Evolutionary conservation across 352 stramenopile species (phyloP).

Genomic region (Phytophthora idaei): DNA sequence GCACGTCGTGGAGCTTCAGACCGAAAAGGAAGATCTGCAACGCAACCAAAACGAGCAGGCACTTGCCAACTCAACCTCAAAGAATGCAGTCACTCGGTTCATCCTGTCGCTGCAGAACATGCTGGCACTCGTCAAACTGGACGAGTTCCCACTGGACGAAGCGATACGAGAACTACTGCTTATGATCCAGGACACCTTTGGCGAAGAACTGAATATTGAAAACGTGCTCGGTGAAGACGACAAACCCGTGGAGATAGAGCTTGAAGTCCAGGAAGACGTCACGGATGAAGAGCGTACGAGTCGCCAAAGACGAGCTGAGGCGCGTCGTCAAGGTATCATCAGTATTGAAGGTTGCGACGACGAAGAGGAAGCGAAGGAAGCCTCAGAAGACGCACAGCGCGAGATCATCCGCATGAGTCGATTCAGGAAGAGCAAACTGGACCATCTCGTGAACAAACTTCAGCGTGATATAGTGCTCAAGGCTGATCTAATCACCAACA

Average conservation of each 20-base stretch:
- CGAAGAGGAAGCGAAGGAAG: conserved; percentile 7
- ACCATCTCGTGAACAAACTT: conserved; percentile 64
- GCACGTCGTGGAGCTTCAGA: conserved; percentile 44
- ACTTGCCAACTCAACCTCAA: conserved; percentile 58
- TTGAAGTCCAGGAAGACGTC: conserved; percentile 68
- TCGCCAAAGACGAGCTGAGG: conserved; percentile 23
- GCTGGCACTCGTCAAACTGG: conserved; percentile 69
- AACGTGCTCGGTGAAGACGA: conserved; percentile 69
- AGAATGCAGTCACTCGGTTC: conserved; percentile 56
- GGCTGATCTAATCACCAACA: conserved; percentile 46
- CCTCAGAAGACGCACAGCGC: conserved; percentile 6
- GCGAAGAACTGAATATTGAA: conserved; percentile 49
- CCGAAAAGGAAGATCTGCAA: conserved; percentile 67
- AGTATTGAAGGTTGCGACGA: conserved; percentile 15
- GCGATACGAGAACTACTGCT: conserved; percentile 71
- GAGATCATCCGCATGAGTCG: conserved; percentile 65
- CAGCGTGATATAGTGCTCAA: conserved; percentile 56
- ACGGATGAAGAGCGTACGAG: conserved; percentile 39
- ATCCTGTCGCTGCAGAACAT: conserved; percentile 71
- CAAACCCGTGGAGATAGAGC: conserved; percentile 60
- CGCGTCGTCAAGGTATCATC: conserved; percentile 31
- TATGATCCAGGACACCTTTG: conserved; percentile 67
- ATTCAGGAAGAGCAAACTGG: conserved; percentile 72
- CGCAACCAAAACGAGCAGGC: conserved; percentile 63
- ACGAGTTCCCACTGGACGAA: conserved; percentile 83